These are phyloP conservation scores for Ceratocystis destructans DNA, from an alignment of 2,329 filamentous ascomycete species.

Conservation along the genomic window DNA sequence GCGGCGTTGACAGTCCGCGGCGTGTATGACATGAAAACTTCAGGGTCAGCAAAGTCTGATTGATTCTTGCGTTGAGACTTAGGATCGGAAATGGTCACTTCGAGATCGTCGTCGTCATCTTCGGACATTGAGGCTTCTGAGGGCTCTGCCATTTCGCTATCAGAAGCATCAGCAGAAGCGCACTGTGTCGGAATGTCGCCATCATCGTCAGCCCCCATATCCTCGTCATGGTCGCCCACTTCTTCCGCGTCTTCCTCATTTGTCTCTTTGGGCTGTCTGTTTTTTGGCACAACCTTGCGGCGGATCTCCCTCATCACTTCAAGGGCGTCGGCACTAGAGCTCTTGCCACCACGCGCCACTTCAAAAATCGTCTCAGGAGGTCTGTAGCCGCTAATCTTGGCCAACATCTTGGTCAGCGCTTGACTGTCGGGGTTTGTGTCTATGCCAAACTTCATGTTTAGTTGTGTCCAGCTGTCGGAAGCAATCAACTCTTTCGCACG, in stretches of 20 bases:
- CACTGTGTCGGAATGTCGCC: conserved; percentile 19
- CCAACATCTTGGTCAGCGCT: conserved; percentile 73
- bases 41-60: conserved; percentile 64
- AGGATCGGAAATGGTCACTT: conserved; percentile 55
- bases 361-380: conserved; percentile 96
- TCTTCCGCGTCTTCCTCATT: conserved; percentile 25
- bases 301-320: conserved; percentile 63
- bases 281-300: conserved; percentile 52
- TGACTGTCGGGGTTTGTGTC: conserved; percentile 51
- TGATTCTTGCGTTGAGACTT: conserved; percentile 30
- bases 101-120: conserved; percentile 53
- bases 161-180: conserved; percentile 24
- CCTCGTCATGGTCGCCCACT: conserved; percentile 26
- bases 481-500: conserved; percentile 64
- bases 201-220: conserved; percentile 24
- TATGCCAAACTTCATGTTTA: conserved; percentile 69
- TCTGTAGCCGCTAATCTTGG: conserved; percentile 73
- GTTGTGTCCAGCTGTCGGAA: conserved; percentile 54
- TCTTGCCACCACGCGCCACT: conserved; percentile 60
- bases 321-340: conserved; percentile 47
- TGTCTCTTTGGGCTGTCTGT: conserved; percentile 29
- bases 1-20: conserved; percentile 67
- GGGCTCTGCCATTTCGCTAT: conserved; percentile 28
- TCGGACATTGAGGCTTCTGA: conserved; percentile 39
- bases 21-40: conserved; percentile 94